A percentile compares a stretch with the other conserved stretches of the same genome.
Evolutionary conservation across 441 rosid species (phyloP).

Genomic region (Manihot esculenta): DNA sequence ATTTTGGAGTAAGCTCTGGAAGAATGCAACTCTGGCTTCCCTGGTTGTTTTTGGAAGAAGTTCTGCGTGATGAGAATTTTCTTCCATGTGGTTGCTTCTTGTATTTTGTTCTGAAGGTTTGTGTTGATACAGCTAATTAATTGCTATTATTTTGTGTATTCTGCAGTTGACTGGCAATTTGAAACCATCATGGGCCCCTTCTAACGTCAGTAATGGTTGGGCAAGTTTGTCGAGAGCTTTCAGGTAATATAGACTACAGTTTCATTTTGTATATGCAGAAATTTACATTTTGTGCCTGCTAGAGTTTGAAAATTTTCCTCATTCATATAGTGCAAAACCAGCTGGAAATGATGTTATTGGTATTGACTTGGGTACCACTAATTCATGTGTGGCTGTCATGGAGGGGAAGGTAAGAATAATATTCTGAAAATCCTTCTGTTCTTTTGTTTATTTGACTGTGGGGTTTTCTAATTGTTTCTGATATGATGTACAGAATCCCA

Average conservation of each 20-base stretch:
- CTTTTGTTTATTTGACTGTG: no score
- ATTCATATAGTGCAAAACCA: conserved; percentile 61
- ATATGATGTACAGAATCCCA: conserved; percentile 51
- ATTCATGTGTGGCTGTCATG: conserved; percentile 95
- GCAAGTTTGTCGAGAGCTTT: conserved; percentile 71
- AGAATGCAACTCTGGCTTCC: not conserved
- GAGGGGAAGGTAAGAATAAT: conserved; percentile 73
- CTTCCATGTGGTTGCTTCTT: no score
- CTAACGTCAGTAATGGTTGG: conserved; percentile 44
- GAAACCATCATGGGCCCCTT: conserved; percentile 48
- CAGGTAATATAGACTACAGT: conserved; percentile 44
- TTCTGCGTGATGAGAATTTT: not conserved
- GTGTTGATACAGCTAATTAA: not conserved
- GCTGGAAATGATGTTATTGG: conserved; percentile 88
- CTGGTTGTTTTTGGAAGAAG: not conserved
- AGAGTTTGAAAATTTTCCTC: not conserved
- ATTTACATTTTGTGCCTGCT: not conserved
- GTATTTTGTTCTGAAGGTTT: not conserved
- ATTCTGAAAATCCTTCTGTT: no score
- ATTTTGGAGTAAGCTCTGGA: not conserved
- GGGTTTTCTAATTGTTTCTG: conserved; percentile 4
- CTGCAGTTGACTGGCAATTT: conserved; percentile 49
- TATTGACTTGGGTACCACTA: conserved; percentile 94
- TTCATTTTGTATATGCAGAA: not conserved
- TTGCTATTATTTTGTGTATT: not conserved